phyloP scores from a whole-genome alignment of 2,329 filamentous ascomycete species.

The Venturia oleaginea region DNA sequence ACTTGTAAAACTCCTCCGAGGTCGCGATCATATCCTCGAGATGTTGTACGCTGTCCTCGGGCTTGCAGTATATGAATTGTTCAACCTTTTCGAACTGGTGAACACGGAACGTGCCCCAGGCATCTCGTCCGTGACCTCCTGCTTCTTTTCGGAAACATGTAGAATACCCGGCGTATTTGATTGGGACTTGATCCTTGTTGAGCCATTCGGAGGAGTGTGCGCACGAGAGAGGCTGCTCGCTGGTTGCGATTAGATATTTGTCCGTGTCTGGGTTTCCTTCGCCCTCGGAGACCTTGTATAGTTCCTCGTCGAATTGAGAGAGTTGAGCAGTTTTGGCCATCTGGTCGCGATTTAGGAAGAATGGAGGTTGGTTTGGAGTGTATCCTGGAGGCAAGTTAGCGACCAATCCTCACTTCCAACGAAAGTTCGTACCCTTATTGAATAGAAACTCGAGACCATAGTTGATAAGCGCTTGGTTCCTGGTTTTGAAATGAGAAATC shows the following conservation, averaged over 20 bases:
- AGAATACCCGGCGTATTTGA: conserved; percentile 81
- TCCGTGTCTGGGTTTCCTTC: conserved; percentile 73
- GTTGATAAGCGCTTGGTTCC: conserved; percentile 87
- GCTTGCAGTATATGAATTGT: conserved; percentile 72
- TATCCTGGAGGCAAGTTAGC: conserved; percentile 29
- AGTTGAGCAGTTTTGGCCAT: conserved; percentile 99
- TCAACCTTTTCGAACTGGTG: conserved; percentile 97
- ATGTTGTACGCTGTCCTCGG: conserved; percentile 83
- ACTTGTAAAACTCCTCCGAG: conserved; percentile 93
- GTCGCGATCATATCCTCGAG: conserved; percentile 89
- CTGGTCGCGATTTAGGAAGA: conserved; percentile 89
- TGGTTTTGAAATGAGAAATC: not conserved
- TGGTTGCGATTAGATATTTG: conserved; percentile 76
- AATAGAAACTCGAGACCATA: conserved; percentile 87
- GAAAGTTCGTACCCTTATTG: conserved; percentile 37
- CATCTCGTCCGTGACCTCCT: conserved; percentile 82
- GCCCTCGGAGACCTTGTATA: conserved; percentile 87
- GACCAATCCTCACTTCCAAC: not conserved
- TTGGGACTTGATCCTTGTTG: conserved; percentile 70
- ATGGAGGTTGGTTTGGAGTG: conserved; percentile 58
- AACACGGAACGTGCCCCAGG: conserved; percentile 96
- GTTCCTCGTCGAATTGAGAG: conserved; percentile 92
- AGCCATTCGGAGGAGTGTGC: conserved; percentile 94
- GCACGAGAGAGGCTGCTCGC: conserved; percentile 47
- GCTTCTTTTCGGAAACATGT: conserved; percentile 96